phyloP scores from a whole-genome alignment of 805 yeast species.

The Kuraishia piskuri region DNA sequence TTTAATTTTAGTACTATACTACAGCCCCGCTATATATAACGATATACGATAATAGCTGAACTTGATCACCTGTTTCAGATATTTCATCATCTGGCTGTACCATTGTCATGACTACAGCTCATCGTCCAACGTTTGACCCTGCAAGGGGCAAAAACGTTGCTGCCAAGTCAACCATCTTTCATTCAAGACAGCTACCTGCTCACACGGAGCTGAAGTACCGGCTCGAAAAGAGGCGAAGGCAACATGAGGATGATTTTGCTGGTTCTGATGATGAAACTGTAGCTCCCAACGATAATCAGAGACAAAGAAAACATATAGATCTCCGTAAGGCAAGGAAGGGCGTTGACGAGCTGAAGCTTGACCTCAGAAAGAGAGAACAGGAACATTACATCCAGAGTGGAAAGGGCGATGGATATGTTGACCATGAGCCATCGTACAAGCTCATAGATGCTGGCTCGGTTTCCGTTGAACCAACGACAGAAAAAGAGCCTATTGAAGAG shows the following conservation, averaged over 20 bases:
- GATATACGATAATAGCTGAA: too few relatives aligned
- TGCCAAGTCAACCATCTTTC: slow-evolving; percentile 35
- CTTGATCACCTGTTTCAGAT: too few relatives aligned
- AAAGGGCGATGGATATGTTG: background rate
- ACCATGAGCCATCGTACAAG: background rate
- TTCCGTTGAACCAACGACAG: background rate
- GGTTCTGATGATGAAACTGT: slow-evolving; percentile 35
- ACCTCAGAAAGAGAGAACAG: slow-evolving; percentile 7
- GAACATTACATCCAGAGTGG: background rate
- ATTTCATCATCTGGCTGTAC: background rate
- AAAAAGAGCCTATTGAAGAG: background rate
- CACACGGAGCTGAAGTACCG: slow-evolving; percentile 46
- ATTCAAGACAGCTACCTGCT: slow-evolving; percentile 45
- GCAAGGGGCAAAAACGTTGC: slow-evolving; percentile 46
- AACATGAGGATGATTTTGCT: slow-evolving; percentile 11
- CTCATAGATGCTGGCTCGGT: slow-evolving; percentile 2
- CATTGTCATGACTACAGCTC: slow-evolving; percentile 53
- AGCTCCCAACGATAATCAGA: slow-evolving; percentile 28
- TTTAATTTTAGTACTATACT: too few relatives aligned
- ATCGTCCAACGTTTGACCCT: slow-evolving; percentile 59
- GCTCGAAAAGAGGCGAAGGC: slow-evolving; percentile 7
- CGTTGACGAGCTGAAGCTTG: slow-evolving; percentile 7
- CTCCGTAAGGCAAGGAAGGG: slow-evolving; percentile 27
- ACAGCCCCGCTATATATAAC: too few relatives aligned
- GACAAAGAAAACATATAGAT: slow-evolving; percentile 22